Evolutionary conservation across 2,329 filamentous ascomycete species (phyloP).

Genomic region (Lasiodiplodia sp.): DNA sequence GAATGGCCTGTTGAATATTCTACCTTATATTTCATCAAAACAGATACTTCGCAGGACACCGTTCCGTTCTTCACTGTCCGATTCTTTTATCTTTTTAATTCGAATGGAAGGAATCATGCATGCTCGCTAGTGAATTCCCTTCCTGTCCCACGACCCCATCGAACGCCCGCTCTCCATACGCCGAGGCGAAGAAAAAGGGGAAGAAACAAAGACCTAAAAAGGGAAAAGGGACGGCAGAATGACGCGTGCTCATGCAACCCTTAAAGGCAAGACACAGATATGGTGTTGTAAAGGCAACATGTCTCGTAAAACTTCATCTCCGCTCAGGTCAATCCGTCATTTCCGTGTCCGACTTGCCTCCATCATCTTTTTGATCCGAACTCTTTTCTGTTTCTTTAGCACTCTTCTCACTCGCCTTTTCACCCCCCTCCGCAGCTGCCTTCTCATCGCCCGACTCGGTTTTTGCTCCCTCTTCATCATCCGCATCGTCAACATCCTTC

Average conservation of each 20-base stretch:
- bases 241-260: not conserved
- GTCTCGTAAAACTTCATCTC: not conserved
- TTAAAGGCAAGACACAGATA: not conserved
- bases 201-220: not conserved
- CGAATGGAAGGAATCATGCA: not conserved
- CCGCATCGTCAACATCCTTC: conserved; percentile 26
- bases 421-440: not conserved
- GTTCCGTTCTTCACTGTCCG: not conserved
- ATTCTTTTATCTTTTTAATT: not conserved
- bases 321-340: conserved; percentile 10
- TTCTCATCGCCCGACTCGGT: not conserved
- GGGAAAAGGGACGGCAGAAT: not conserved
- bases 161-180: not conserved
- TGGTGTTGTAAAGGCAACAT: not conserved
- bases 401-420: not conserved
- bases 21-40: not conserved
- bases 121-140: not conserved
- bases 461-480: conserved; percentile 1
- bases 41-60: not conserved
- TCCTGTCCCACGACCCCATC: not conserved
- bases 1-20: not conserved
- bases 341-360: conserved; percentile 9
- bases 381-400: conserved; percentile 10
- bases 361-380: not conserved
- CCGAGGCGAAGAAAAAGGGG: not conserved